A percentile compares a stretch with the other conserved stretches of the same genome.
Evolutionary conservation across 345 rosid genomes (phyloP).

Genomic region (Moricandia moricandioides): DNA sequence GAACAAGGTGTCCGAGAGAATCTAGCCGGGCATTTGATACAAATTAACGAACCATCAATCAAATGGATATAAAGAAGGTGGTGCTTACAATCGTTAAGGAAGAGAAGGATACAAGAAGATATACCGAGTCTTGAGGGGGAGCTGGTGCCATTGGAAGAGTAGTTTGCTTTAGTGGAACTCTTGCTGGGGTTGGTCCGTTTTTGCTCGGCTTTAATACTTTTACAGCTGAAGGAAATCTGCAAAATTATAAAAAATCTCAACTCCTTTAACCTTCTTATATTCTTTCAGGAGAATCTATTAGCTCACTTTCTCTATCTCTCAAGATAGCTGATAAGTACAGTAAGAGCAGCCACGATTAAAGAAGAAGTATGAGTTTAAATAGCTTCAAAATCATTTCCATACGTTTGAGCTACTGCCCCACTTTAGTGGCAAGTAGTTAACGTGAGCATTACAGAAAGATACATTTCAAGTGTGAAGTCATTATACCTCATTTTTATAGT

Average conservation of each 20-base stretch:
- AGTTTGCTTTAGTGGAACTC: conserved; percentile 46
- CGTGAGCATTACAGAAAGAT: conserved; percentile 12
- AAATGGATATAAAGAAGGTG: neutral
- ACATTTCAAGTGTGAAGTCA: conserved; percentile 13
- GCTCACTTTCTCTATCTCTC: too few species aligned
- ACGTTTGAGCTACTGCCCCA: conserved; percentile 46
- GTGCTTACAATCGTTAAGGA: neutral
- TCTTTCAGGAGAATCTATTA: too few species aligned
- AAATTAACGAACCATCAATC: neutral
- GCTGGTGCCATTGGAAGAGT: conserved; percentile 19
- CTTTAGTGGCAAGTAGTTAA: conserved; percentile 35
- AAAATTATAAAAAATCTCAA: conserved; percentile 11
- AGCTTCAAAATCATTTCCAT: neutral
- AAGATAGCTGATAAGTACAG: neutral
- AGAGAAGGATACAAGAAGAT: conserved; percentile 10
- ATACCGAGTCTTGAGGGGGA: conserved; percentile 66
- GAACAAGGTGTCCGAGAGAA: conserved; percentile 54
- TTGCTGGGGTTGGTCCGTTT: conserved; percentile 64
- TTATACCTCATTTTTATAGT: conserved; percentile 68
- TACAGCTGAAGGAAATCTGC: conserved; percentile 70
- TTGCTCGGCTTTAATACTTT: conserved; percentile 56
- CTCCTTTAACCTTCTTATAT: neutral
- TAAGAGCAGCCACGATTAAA: neutral
- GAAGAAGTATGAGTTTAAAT: too few species aligned
- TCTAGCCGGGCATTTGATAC: conserved; percentile 36